Base-by-base conservation (phyloP, 2,329 filamentous ascomycete genomes). In the Beauveria sp. region DNA sequence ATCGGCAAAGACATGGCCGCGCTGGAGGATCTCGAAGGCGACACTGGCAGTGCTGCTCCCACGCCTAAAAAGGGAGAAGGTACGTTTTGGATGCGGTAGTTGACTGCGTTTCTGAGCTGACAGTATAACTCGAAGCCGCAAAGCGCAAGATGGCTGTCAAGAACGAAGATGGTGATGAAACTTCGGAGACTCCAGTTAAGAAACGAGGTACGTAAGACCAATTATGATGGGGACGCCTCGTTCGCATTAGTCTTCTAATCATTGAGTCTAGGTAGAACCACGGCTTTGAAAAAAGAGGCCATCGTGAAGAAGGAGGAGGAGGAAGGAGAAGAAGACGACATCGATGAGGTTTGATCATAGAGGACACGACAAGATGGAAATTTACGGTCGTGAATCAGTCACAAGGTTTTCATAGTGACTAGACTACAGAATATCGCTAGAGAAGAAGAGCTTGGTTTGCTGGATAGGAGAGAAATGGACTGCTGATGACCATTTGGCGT, bases 1-100 rank as follows among this genome's bases (percentile, higher is more conserved):
- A 69, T 77, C 24, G 70, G 71, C 28, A 76, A 76, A 38, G 65
- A 67, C 3, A 70, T 76, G 10, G 66, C 68, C 0, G 75, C 75
- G 0, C 66, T 78, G 18, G 73, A 75, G 54, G 51, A 63, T 3
- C 62, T 69, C 2, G 53, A 67, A 1, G 59, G 53, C 8, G 64
- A 58, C 3, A 61, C 57, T 1, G 20, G 4, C 8, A 45, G 51
- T 3, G n/a, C 56, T 0, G 61, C 66, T 0, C 12, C 60, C 0
- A 69, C 67, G 0, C 60, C 47, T 0, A 71, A 68, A 59, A 71
- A 68, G 59, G 38, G 64, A 6, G 6, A 18, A 4, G 22, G 58
- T 61, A 45, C 8, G 58, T n/a, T 3, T 46, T 2, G 5, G 9
- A 3, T 50, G 2, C 4, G 10, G 9, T 40, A n/a, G 18, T 34